phyloP scores from a whole-genome alignment of 768 basidiomycete genomes.

The Tubosaeta sp. region DNA sequence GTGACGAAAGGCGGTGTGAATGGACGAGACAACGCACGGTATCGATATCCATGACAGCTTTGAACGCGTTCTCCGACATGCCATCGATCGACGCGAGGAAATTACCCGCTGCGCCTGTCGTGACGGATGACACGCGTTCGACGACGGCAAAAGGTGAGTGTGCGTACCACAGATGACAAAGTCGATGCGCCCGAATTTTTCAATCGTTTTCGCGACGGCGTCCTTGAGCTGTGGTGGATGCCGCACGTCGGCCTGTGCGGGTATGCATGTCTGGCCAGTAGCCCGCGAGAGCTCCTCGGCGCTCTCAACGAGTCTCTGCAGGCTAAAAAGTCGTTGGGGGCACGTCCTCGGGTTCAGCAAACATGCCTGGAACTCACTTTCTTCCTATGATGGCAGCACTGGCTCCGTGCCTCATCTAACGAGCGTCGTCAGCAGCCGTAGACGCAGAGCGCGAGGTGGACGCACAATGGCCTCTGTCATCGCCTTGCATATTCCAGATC shows the following conservation, averaged over 20 bases:
- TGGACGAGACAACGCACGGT: slow-evolving; percentile 47
- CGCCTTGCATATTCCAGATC: slow-evolving; percentile 86
- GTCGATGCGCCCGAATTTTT: slow-evolving; percentile 82
- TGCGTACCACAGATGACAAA: slow-evolving; percentile 87
- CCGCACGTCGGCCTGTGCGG: slow-evolving; percentile 79
- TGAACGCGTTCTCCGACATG: slow-evolving; percentile 87
- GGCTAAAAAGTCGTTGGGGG: slow-evolving; percentile 35
- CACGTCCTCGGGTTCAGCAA: background rate
- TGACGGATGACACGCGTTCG: background rate
- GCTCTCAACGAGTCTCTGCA: slow-evolving; percentile 64
- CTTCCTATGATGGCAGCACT: slow-evolving; percentile 80
- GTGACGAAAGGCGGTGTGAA: background rate
- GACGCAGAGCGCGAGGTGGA: background rate
- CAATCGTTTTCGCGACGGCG: slow-evolving; percentile 73
- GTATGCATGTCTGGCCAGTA: slow-evolving; percentile 70
- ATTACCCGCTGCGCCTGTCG: slow-evolving; percentile 88
- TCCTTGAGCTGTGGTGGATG: slow-evolving; percentile 64
- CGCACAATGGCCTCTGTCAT: slow-evolving; percentile 83
- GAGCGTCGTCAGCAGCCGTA: background rate
- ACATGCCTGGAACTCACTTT: slow-evolving; percentile 50
- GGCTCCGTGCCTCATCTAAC: slow-evolving; percentile 80
- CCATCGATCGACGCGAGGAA: slow-evolving; percentile 84
- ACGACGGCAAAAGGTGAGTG: background rate
- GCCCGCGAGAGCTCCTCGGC: slow-evolving; percentile 65
- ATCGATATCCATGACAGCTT: slow-evolving; percentile 91